Conservation (phyloP, 1,284 basidiomycete species). For the Spongiforma sp. region DNA sequence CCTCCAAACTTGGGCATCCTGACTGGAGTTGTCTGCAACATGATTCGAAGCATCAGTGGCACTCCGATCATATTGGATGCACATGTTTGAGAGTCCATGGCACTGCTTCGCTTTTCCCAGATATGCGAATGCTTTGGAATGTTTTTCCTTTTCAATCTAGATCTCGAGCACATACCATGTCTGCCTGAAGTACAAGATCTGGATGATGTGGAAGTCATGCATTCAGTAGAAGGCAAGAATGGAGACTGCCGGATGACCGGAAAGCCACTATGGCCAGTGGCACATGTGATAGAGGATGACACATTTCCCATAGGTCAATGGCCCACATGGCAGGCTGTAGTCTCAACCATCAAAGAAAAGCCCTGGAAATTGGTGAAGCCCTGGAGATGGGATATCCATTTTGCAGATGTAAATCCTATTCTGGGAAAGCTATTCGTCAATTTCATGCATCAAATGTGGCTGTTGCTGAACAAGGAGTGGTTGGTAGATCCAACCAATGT, state of each 20-base stretch:
- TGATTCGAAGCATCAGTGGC: not conserved
- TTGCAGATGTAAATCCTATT: not conserved
- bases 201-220: not conserved
- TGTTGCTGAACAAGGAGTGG: not conserved
- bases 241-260: not conserved
- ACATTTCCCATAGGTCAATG: not conserved
- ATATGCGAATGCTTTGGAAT: not conserved
- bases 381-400: not conserved
- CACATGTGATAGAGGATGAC: not conserved
- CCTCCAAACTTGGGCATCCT: conserved; percentile 1
- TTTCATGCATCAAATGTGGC: conserved; percentile 1
- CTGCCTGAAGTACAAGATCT: not conserved
- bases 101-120: not conserved
- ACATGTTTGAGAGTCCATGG: conserved; percentile 6
- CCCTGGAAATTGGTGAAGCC: not conserved
- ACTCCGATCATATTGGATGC: conserved; percentile 2
- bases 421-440: not conserved
- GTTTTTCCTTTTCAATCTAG: not conserved
- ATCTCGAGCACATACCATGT: not conserved
- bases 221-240: not conserved
- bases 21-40: not conserved
- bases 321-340: not conserved
- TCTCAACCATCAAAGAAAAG: not conserved
- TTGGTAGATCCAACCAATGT: not conserved
- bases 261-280: not conserved